Percentiles rank a stretch among this genome's conserved stretches.
Conservation (phyloP, 371 early-diverging fungal species). For the Apophysomyces variabilis region DNA sequence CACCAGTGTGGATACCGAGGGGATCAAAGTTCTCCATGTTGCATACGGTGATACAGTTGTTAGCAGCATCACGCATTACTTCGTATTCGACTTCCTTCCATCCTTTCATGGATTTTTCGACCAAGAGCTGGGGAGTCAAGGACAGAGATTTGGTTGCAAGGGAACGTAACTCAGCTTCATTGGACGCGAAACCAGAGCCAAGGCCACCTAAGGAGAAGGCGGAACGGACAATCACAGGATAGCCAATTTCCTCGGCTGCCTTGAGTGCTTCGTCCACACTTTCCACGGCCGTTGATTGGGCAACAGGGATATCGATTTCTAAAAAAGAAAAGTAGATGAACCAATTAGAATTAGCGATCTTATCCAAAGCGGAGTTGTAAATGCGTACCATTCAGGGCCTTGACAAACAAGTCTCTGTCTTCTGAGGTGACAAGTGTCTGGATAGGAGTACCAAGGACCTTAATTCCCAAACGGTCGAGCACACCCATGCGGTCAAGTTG, state of each 20-base stretch:
- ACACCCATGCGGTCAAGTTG: constrained; percentile 81
- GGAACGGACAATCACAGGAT: constrained; percentile 92
- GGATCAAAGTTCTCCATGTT: constrained; percentile 99
- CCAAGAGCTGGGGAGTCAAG: constrained; percentile 85
- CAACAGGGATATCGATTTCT: constrained; percentile 87
- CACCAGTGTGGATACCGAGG: constrained; percentile 94
- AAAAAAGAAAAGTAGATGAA: constrained; percentile 24
- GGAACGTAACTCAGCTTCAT: constrained; percentile 71
- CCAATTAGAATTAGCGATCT: constrained; percentile 10
- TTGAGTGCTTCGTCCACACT: constrained; percentile 82
- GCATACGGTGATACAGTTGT: constrained; percentile 98
- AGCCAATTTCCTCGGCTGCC: constrained; percentile 85
- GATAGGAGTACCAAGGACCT: constrained; percentile 94
- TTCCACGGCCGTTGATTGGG: constrained; percentile 83
- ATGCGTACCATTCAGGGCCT: constrained; percentile 74
- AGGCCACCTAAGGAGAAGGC: constrained; percentile 96
- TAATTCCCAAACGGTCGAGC: constrained; percentile 76
- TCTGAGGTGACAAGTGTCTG: constrained; percentile 87
- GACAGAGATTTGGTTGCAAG: constrained; percentile 83
- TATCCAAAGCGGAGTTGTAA: constrained; percentile 16
- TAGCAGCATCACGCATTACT: constrained; percentile 92
- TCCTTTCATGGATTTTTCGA: constrained; percentile 95
- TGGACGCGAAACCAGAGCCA: constrained; percentile 93
- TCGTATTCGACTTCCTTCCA: constrained; percentile 99
- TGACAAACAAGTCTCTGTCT: constrained; percentile 94